Conservation (phyloP, 1,139 yeast species). For the Pneumocystis oryctolagi region DNA sequence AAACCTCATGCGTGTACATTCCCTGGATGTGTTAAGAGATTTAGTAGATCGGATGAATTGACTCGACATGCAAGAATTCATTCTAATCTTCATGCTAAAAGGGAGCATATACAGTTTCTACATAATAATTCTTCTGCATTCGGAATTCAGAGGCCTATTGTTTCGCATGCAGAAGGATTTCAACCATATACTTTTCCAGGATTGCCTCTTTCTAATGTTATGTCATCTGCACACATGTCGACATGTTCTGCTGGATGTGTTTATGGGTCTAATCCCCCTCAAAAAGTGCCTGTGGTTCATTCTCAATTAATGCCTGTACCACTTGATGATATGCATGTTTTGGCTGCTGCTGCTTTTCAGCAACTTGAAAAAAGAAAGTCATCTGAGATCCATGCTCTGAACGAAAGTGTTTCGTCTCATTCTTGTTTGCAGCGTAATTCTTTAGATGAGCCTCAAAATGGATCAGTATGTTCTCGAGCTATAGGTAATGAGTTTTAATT, state of each 20-base stretch:
- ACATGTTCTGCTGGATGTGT: not conserved
- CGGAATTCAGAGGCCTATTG: not conserved
- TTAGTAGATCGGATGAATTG: slow-evolving; percentile 77
- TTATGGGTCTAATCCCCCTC: not conserved
- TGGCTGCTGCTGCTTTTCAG: slow-evolving; percentile 73
- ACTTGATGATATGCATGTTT: slow-evolving; percentile 45
- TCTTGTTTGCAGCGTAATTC: not conserved
- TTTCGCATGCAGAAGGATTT: not conserved
- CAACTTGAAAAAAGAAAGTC: slow-evolving; percentile 43
- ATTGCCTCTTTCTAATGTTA: not conserved
- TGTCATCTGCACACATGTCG: not conserved
- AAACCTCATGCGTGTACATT: slow-evolving; percentile 80
- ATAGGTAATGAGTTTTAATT: not conserved
- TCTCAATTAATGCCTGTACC: not conserved
- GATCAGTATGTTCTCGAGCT: not conserved
- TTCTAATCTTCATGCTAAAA: not conserved
- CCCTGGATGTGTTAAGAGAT: slow-evolving; percentile 76
- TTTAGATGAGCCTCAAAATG: not conserved
- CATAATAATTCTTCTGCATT: not conserved
- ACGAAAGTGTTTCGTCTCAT: slow-evolving; percentile 1
- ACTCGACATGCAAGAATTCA: slow-evolving; percentile 84
- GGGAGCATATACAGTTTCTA: not conserved
- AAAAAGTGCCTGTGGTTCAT: not conserved
- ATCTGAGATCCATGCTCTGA: slow-evolving; percentile 1
- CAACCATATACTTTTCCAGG: not conserved